These are phyloP conservation scores for Apiospora hydei DNA, from an alignment of 2,329 filamentous ascomycete species.

Conservation along the genomic window DNA sequence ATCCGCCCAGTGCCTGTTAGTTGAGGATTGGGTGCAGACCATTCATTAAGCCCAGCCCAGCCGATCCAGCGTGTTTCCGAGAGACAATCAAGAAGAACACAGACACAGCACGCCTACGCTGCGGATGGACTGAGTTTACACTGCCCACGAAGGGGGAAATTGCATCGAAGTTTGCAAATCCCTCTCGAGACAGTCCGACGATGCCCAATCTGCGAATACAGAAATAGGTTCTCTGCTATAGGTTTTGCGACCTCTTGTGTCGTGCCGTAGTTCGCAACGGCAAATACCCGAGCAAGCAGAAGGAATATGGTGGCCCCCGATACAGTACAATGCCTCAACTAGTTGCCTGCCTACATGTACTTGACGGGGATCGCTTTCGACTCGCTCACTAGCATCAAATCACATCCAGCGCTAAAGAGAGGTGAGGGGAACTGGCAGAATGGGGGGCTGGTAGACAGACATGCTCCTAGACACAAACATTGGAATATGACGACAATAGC, in stretches of 20 bases:
- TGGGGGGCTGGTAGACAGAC: constrained; percentile 2
- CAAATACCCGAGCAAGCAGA: constrained; percentile 1
- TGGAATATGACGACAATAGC: constrained; percentile 15
- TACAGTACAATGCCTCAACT: not conserved
- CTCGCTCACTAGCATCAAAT: not conserved
- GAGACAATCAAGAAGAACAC: not conserved
- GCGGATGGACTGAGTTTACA: constrained; percentile 19
- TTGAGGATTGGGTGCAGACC: constrained; percentile 20
- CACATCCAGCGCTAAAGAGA: not conserved
- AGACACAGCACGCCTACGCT: not conserved
- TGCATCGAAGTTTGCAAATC: constrained; percentile 12
- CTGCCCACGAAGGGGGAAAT: not conserved
- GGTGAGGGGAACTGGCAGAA: not conserved
- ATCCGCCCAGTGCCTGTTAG: constrained; percentile 9
- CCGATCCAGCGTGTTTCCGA: not conserved
- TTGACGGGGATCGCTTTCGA: not conserved
- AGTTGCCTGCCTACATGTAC: not conserved
- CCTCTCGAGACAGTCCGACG: not conserved
- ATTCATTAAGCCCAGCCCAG: not conserved
- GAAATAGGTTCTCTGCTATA: not conserved
- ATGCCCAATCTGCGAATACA: constrained; percentile 1
- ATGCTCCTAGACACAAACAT: constrained; percentile 6
- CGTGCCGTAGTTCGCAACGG: not conserved
- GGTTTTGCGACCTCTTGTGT: not conserved
- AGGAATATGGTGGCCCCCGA: not conserved